A percentile compares a stretch with the other conserved stretches of the same genome.
These are phyloP conservation scores for Fistulifera solaris DNA, from an alignment of 108 stramenopile species.

Conservation along the genomic window DNA sequence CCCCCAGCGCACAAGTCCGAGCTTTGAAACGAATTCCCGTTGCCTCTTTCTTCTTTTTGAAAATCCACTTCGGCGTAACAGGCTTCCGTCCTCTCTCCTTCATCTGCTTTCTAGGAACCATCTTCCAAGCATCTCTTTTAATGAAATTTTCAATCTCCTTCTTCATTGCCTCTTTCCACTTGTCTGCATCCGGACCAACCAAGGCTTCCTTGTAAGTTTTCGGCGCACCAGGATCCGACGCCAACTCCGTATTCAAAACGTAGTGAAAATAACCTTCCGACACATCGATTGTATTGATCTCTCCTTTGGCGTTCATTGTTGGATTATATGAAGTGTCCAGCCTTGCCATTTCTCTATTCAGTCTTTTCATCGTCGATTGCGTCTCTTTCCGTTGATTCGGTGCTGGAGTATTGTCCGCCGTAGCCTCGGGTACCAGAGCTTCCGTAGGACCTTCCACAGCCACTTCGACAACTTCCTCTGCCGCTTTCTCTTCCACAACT, in stretches of 20 bases:
- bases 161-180: neutral
- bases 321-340: slow-evolving; percentile 4
- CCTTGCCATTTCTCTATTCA: slow-evolving; percentile 3
- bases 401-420: neutral
- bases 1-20: slow-evolving; percentile 1
- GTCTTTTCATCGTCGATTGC: too few relatives aligned
- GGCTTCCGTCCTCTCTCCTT: neutral
- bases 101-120: neutral
- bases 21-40: slow-evolving; percentile 1
- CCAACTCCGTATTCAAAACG: slow-evolving; percentile 6
- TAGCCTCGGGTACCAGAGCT: slow-evolving; percentile 3
- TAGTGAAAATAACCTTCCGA: neutral
- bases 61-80: slow-evolving; percentile 2
- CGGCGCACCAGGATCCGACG: slow-evolving; percentile 6
- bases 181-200: slow-evolving; percentile 1
- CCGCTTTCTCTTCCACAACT: neutral
- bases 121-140: slow-evolving; percentile 1
- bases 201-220: neutral
- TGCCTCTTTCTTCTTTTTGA: slow-evolving; percentile 11
- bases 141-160: neutral
- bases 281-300: too few relatives aligned
- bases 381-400: neutral
- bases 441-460: neutral
- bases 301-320: too few relatives aligned
- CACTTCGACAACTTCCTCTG: slow-evolving; percentile 1